A percentile compares a stretch with the other conserved stretches of the same genome.
Evolutionary conservation across 2,329 filamentous ascomycete species (phyloP).

Genomic region (Fusarium marasasianum): DNA sequence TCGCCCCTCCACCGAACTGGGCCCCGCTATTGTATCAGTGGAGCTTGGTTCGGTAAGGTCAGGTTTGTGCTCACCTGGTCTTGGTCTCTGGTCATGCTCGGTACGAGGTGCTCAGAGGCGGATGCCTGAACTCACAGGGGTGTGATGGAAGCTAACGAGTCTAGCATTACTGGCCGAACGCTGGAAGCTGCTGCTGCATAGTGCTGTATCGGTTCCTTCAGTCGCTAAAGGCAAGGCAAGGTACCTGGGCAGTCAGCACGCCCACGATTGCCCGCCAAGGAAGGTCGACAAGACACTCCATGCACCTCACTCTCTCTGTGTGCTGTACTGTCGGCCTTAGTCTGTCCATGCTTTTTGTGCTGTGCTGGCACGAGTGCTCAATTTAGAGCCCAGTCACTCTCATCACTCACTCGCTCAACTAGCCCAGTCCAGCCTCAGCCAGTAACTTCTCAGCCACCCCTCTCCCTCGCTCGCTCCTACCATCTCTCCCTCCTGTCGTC

Average conservation of each 20-base stretch:
- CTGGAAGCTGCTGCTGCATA: constrained; percentile 36
- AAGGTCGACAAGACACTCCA: constrained; percentile 22
- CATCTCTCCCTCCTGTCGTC: constrained; percentile 32
- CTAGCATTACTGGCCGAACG: constrained; percentile 20
- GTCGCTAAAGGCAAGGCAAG: constrained; percentile 1
- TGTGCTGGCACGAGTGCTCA: constrained; percentile 40
- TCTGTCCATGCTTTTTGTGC: constrained; percentile 15
- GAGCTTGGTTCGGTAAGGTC: constrained; percentile 6
- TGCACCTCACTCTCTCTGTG: not conserved
- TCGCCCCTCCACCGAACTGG: constrained; percentile 37
- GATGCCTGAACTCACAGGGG: constrained; percentile 24
- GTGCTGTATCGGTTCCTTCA: constrained; percentile 25
- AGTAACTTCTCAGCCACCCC: constrained; percentile 46
- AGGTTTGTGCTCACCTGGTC: constrained; percentile 27
- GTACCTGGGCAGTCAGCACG: not conserved
- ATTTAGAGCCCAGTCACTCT: not conserved
- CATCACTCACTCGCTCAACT: not conserved
- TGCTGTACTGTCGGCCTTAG: not conserved
- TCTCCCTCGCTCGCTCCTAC: constrained; percentile 32
- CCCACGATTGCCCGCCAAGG: constrained; percentile 14
- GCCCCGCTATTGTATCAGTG: constrained; percentile 42
- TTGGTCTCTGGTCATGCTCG: constrained; percentile 4
- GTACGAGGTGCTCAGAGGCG: constrained; percentile 11
- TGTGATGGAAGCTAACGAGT: constrained; percentile 19
- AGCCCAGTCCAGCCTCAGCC: constrained; percentile 37